These are phyloP conservation scores for Rosa persica DNA, from an alignment of 306 rosid genomes.

Conservation along the genomic window DNA sequence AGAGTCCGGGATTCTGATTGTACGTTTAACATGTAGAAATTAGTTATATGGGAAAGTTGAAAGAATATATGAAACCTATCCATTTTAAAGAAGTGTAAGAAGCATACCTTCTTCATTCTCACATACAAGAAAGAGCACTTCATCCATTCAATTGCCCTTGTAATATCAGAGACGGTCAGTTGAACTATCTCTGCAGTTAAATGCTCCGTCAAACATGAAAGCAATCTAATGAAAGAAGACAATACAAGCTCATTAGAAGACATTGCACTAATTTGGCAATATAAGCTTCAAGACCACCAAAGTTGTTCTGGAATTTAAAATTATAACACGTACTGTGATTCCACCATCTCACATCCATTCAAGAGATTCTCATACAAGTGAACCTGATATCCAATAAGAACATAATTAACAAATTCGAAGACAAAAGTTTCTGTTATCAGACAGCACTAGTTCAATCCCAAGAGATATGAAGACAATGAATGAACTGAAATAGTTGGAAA, in stretches of 20 bases:
- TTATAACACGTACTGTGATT: constrained; percentile 73
- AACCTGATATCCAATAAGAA: constrained; percentile 50
- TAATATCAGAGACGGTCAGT: constrained; percentile 79
- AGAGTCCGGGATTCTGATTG: constrained; percentile 71
- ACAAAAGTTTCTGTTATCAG: background rate
- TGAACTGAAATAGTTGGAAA: constrained; percentile 10
- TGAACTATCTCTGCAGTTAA: constrained; percentile 97
- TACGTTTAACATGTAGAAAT: constrained; percentile 15
- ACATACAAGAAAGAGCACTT: constrained; percentile 82
- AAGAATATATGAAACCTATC: constrained; percentile 21
- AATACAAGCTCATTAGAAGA: constrained; percentile 27
- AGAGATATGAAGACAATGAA: background rate
- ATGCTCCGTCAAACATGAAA: constrained; percentile 89
- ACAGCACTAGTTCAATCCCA: background rate
- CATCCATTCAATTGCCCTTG: constrained; percentile 95
- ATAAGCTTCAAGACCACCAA: constrained; percentile 17
- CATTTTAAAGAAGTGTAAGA: constrained; percentile 3
- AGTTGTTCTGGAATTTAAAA: constrained; percentile 20
- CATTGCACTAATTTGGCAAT: constrained; percentile 7
- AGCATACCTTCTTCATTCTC: constrained; percentile 82
- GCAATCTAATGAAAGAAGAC: constrained; percentile 54
- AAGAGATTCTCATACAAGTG: constrained; percentile 92
- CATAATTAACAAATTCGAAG: constrained; percentile 22
- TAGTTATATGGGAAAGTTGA: constrained; percentile 12
- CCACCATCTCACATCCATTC: constrained; percentile 94